Conservation (phyloP, 2,329 filamentous ascomycete species). For the Colletotrichum higginsianum region DNA sequence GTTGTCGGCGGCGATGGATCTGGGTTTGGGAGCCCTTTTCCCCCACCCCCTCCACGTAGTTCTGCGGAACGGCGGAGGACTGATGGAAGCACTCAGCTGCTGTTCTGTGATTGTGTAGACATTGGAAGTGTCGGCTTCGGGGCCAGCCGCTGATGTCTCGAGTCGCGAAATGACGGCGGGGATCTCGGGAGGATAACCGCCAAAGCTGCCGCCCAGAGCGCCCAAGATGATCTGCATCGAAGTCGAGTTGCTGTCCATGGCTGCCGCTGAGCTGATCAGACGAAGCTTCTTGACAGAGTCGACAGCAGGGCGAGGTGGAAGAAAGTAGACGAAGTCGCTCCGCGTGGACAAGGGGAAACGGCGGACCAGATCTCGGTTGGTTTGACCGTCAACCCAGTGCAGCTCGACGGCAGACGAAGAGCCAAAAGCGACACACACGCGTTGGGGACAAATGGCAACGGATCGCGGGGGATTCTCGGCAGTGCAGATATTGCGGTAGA, state of each 20-base stretch:
- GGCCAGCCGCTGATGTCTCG: conserved; percentile 12
- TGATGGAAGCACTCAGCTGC: not conserved
- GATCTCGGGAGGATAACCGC: not conserved
- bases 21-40: not conserved
- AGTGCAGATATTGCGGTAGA: conserved; percentile 68
- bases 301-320: conserved; percentile 64
- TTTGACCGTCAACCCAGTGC: conserved; percentile 68
- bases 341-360: conserved; percentile 70
- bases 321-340: conserved; percentile 72
- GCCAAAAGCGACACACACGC: conserved; percentile 76
- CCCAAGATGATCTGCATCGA: conserved; percentile 44
- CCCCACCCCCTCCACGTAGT: not conserved
- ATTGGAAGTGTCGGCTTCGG: conserved; percentile 5
- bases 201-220: conserved; percentile 42
- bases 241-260: conserved; percentile 45
- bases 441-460: conserved; percentile 75
- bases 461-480: conserved; percentile 75
- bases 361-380: conserved; percentile 64
- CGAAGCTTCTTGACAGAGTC: conserved; percentile 71
- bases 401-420: conserved; percentile 74
- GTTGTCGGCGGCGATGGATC: conserved; percentile 64
- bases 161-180: conserved; percentile 44
- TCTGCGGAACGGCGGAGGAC: not conserved
- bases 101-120: conserved; percentile 32
- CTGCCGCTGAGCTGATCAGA: conserved; percentile 73